Percentiles rank a stretch among this genome's conserved stretches.
Conservation (phyloP, 176 grass and related monocot species). For the Carex myosuroides region DNA sequence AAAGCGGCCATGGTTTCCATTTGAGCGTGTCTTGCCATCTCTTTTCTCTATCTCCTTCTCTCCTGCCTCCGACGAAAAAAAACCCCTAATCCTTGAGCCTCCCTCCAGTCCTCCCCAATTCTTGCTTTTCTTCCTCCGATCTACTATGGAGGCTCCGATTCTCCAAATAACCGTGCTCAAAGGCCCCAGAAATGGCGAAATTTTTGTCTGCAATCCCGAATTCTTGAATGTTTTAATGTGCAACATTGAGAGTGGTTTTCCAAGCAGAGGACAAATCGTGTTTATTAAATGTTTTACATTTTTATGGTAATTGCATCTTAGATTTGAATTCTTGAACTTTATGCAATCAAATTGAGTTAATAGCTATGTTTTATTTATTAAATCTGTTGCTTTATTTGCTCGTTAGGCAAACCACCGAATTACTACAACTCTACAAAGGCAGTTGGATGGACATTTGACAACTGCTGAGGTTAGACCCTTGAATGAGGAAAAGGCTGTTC, state of each 20-base stretch:
- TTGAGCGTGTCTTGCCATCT: too few species aligned
- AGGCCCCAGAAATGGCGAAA: too few species aligned
- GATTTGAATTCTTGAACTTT: neutral
- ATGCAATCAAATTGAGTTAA: neutral
- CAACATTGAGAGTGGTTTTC: neutral
- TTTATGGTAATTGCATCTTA: neutral
- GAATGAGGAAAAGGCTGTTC: constrained; percentile 91
- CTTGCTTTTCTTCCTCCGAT: too few species aligned
- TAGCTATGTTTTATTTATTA: constrained; percentile 1
- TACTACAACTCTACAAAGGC: constrained; percentile 83
- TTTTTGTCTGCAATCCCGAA: too few species aligned
- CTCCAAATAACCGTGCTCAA: too few species aligned
- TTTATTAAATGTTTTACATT: neutral
- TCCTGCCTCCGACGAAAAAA: too few species aligned
- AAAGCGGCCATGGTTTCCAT: too few species aligned
- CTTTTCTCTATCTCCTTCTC: too few species aligned
- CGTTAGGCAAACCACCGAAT: constrained; percentile 78
- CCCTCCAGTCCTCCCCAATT: too few species aligned
- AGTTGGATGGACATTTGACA: constrained; percentile 66
- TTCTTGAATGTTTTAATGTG: neutral
- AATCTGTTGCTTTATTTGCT: constrained; percentile 13
- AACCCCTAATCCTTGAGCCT: too few species aligned
- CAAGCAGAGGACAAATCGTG: neutral
- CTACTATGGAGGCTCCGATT: too few species aligned
- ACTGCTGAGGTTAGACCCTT: constrained; percentile 63